These are phyloP conservation scores for Mycena amicta DNA, from an alignment of 768 basidiomycete species.

Conservation along the genomic window DNA sequence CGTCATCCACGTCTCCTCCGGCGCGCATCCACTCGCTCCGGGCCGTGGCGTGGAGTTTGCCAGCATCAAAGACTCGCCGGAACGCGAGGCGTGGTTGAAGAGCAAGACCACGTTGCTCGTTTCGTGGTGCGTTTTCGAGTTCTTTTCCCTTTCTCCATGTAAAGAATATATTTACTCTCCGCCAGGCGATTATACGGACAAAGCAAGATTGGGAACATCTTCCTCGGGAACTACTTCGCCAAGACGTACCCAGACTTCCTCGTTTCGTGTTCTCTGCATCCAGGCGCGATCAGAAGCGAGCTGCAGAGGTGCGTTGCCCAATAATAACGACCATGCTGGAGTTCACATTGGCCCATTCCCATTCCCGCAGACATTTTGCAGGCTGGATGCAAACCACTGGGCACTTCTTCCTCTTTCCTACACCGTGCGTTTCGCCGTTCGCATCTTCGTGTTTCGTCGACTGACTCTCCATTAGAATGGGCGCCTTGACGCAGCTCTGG, in stretches of 20 bases:
- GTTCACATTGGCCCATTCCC: not conserved
- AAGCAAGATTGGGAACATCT: constrained; percentile 29
- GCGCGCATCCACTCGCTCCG: constrained; percentile 1
- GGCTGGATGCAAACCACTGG: constrained; percentile 1
- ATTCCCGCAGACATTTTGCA: constrained; percentile 3
- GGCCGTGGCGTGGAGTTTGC: not conserved
- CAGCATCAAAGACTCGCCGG: not conserved
- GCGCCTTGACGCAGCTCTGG: constrained; percentile 18
- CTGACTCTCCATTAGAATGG: constrained; percentile 6
- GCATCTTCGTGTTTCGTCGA: not conserved
- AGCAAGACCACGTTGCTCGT: not conserved
- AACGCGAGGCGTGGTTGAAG: constrained; percentile 1
- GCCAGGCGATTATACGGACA: constrained; percentile 11
- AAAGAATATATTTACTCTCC: no score
- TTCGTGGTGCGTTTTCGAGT: not conserved
- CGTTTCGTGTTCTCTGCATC: constrained; percentile 30
- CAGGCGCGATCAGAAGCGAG: constrained; percentile 27
- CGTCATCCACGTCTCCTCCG: constrained; percentile 26
- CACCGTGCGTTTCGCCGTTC: constrained; percentile 3
- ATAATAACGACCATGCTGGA: not conserved
- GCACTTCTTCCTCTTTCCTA: not conserved
- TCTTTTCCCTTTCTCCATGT: not conserved
- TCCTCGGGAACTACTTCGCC: constrained; percentile 31
- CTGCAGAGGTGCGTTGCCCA: constrained; percentile 14
- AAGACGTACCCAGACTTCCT: constrained; percentile 30